A percentile compares a stretch with the other conserved stretches of the same genome.
phyloP scores from a whole-genome alignment of 2,329 filamentous ascomycete genomes.

The Aspergillus nomiae region DNA sequence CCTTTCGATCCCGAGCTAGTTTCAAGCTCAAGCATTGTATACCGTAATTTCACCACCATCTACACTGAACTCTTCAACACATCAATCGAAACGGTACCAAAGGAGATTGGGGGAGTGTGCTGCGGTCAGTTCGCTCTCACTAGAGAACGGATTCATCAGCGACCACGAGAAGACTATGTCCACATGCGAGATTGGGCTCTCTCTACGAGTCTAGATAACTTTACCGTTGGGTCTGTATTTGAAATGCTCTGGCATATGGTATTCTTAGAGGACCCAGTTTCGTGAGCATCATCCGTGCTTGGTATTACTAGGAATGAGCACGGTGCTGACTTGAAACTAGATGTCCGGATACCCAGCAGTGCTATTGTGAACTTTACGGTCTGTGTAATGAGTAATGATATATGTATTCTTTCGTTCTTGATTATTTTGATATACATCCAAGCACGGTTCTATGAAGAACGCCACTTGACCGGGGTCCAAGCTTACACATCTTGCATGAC shows the following conservation, averaged over 20 bases:
- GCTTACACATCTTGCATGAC: neutral
- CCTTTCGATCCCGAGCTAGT: conserved; percentile 28
- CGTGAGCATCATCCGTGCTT: conserved; percentile 15
- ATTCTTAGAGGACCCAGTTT: conserved; percentile 19
- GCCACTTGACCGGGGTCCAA: neutral
- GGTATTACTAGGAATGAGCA: neutral
- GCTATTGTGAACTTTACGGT: conserved; percentile 33
- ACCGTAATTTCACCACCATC: conserved; percentile 21
- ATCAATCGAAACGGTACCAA: conserved; percentile 6
- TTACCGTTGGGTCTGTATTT: conserved; percentile 24
- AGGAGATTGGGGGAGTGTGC: conserved; percentile 18
- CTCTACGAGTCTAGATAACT: conserved; percentile 14
- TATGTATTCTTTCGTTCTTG: neutral
- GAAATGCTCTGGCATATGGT: conserved; percentile 30
- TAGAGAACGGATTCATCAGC: conserved; percentile 20
- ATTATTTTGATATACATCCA: neutral
- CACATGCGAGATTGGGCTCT: conserved; percentile 23
- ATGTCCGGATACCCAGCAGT: conserved; percentile 13
- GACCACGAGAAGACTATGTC: conserved; percentile 22
- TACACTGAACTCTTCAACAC: conserved; percentile 18
- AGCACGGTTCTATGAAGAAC: neutral
- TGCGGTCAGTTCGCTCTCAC: conserved; percentile 29
- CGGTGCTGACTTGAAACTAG: conserved; percentile 2
- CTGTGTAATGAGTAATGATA: conserved; percentile 6
- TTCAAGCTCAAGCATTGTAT: conserved; percentile 21